Percentiles rank a stretch among this genome's conserved stretches.
Evolutionary conservation across 305 asterid species (phyloP).

Genomic region (Nicotiana rustica): DNA sequence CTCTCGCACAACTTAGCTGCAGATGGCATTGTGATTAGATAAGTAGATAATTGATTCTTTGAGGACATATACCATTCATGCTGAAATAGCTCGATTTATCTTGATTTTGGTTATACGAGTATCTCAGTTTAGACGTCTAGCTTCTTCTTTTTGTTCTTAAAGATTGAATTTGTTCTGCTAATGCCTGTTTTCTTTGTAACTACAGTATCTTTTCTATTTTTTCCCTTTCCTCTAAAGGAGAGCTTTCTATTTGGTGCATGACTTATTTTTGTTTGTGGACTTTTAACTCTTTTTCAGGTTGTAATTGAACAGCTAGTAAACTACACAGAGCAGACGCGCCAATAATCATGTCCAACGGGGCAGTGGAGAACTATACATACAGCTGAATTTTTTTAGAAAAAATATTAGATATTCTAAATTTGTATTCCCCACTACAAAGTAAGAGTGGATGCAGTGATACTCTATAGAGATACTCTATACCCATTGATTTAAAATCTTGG

Average conservation of each 20-base stretch:
- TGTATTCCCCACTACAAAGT: neutral
- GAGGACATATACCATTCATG: neutral
- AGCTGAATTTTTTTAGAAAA: neutral
- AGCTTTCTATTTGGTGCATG: constrained; percentile 14
- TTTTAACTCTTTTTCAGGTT: constrained; percentile 3
- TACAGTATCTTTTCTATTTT: neutral
- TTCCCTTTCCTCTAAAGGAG: neutral
- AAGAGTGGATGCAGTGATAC: too few species aligned
- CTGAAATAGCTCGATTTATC: neutral
- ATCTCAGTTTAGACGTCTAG: neutral
- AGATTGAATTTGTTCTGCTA: constrained; percentile 13
- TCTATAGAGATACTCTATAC: too few species aligned
- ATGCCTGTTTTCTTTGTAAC: neutral
- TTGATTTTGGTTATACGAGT: neutral
- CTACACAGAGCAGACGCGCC: neutral
- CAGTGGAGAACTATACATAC: neutral
- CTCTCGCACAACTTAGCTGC: too few species aligned
- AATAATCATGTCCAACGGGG: neutral
- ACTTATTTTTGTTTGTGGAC: neutral
- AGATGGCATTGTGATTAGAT: too few species aligned
- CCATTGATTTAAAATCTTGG: too few species aligned
- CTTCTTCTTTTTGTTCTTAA: neutral
- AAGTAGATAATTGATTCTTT: neutral
- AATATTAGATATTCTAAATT: neutral
- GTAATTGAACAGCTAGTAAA: constrained; percentile 27